Percentiles rank a stretch among this genome's conserved stretches.
These are phyloP conservation scores for Penicillium sp. DNA, from an alignment of 2,329 filamentous ascomycete species.

Conservation along the genomic window DNA sequence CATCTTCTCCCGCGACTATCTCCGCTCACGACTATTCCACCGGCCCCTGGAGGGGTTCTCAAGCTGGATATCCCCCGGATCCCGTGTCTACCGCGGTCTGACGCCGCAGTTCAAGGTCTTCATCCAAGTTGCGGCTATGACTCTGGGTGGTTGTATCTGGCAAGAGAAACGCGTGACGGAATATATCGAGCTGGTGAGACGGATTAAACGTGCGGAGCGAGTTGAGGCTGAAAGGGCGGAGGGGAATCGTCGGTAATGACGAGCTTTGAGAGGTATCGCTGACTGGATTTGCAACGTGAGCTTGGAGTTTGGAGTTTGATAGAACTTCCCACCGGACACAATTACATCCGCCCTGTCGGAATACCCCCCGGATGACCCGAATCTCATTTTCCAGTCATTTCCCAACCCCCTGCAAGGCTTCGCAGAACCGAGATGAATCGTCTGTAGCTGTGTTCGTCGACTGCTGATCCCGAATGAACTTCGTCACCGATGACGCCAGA, in stretches of 20 bases:
- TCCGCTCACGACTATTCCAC: slow-evolving; percentile 36
- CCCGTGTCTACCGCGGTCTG: slow-evolving; percentile 46
- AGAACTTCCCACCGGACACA: neutral
- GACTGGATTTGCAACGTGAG: neutral
- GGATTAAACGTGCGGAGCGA: slow-evolving; percentile 42
- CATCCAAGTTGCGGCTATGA: slow-evolving; percentile 49
- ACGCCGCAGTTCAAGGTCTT: slow-evolving; percentile 52
- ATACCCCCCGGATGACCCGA: neutral
- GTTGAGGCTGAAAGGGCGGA: slow-evolving; percentile 31
- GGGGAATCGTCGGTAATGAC: slow-evolving; percentile 12
- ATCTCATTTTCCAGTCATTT: neutral
- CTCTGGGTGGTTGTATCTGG: slow-evolving; percentile 49
- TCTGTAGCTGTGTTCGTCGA: neutral
- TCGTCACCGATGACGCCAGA: slow-evolving; percentile 5
- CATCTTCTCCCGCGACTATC: slow-evolving; percentile 30
- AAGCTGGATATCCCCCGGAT: slow-evolving; percentile 44
- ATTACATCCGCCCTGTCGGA: neutral
- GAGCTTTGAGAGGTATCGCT: neutral
- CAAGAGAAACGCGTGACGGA: slow-evolving; percentile 47
- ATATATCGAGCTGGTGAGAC: slow-evolving; percentile 45
- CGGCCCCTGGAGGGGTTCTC: slow-evolving; percentile 50
- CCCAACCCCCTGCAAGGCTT: neutral
- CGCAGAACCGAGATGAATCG: neutral
- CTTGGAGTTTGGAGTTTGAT: neutral
- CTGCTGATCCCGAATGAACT: neutral